Evolutionary conservation across 2,329 filamentous ascomycete species (phyloP).

Genomic region (Venturia pyrina): DNA sequence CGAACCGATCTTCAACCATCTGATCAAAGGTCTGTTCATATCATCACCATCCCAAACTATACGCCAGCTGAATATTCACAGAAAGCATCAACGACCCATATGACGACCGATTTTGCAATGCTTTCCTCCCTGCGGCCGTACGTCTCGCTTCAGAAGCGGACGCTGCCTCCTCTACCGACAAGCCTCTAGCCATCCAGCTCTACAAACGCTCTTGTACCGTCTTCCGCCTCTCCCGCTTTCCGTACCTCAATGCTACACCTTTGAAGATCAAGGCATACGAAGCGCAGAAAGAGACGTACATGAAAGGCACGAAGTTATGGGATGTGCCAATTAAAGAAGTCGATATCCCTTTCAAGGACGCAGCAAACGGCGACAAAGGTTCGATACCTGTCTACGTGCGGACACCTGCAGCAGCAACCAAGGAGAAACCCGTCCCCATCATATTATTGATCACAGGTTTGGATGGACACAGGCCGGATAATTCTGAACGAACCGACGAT

Average conservation of each 20-base stretch:
- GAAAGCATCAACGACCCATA: slow-evolving; percentile 28
- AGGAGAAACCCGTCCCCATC: slow-evolving; percentile 29
- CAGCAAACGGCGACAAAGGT: slow-evolving; percentile 24
- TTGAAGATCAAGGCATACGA: slow-evolving; percentile 25
- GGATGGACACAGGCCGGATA: slow-evolving; percentile 54
- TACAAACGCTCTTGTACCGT: slow-evolving; percentile 28
- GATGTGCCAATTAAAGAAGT: slow-evolving; percentile 29
- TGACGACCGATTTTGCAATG: slow-evolving; percentile 26
- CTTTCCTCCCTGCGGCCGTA: slow-evolving; percentile 26
- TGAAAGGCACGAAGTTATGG: slow-evolving; percentile 25
- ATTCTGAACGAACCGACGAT: slow-evolving; percentile 50
- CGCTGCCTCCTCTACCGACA: slow-evolving; percentile 17
- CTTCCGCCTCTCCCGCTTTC: slow-evolving; percentile 27
- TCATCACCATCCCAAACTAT: not conserved
- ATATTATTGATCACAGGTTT: slow-evolving; percentile 52
- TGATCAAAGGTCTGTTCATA: slow-evolving; percentile 18
- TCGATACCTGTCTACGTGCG: slow-evolving; percentile 31
- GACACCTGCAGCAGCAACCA: slow-evolving; percentile 22
- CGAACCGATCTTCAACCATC: slow-evolving; percentile 26
- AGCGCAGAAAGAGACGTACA: slow-evolving; percentile 27
- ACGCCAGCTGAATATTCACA: slow-evolving; percentile 12
- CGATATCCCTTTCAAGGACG: slow-evolving; percentile 29
- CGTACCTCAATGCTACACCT: slow-evolving; percentile 25
- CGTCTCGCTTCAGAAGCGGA: slow-evolving; percentile 23
- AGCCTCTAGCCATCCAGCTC: slow-evolving; percentile 21